A percentile compares a stretch with the other conserved stretches of the same genome.
phyloP scores from a whole-genome alignment of 1,284 basidiomycete genomes.

The Phlebopus sp. region DNA sequence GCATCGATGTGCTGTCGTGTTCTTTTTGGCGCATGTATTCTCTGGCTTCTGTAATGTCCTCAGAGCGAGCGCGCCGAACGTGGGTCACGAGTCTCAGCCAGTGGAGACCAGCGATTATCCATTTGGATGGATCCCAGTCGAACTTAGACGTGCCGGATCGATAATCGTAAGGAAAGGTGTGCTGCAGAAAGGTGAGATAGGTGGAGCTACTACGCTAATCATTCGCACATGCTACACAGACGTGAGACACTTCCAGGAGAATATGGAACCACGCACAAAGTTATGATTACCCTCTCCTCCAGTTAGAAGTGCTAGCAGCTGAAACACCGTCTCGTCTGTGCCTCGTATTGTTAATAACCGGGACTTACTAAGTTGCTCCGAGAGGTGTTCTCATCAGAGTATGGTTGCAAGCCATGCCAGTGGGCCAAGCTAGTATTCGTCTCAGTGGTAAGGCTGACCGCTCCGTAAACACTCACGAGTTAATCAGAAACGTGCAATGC shows the following conservation, averaged over 20 bases:
- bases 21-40: slow-evolving; percentile 54
- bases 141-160: slow-evolving; percentile 56
- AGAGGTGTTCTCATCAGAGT: too few species aligned
- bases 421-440: too few species aligned
- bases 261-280: slow-evolving; percentile 46
- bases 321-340: neutral
- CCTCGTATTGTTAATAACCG: neutral
- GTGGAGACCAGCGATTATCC: slow-evolving; percentile 64
- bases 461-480: too few species aligned
- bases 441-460: too few species aligned
- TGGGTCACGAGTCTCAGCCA: slow-evolving; percentile 50
- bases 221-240: too few species aligned
- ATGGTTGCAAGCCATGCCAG: too few species aligned
- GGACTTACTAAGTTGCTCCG: slow-evolving; percentile 61
- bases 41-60: slow-evolving; percentile 57
- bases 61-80: slow-evolving; percentile 52
- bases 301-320: slow-evolving; percentile 70
- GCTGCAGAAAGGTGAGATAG: slow-evolving; percentile 41
- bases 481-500: slow-evolving; percentile 80
- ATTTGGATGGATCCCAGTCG: slow-evolving; percentile 83
- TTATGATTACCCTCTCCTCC: slow-evolving; percentile 81
- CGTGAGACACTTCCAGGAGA: neutral
- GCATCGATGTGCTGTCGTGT: too few species aligned
- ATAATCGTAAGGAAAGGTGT: slow-evolving; percentile 77
- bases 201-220: slow-evolving; percentile 27